Evolutionary conservation across 768 basidiomycete genomes (phyloP).

Genomic region (Kwoniella pini): DNA sequence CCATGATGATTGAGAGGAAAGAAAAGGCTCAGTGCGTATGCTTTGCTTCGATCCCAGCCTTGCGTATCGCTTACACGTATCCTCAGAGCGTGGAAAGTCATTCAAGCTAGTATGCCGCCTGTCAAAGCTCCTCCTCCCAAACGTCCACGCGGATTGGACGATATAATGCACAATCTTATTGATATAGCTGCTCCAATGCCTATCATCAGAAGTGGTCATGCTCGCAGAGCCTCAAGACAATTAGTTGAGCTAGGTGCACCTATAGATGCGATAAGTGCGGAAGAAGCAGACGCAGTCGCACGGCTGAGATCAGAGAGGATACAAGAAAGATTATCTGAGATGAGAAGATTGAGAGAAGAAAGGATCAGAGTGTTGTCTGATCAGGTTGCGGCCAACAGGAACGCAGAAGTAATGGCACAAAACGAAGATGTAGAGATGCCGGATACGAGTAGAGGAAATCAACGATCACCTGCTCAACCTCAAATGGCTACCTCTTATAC

Average conservation of each 20-base stretch:
- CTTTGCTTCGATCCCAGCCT: no score
- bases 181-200: constrained; percentile 15
- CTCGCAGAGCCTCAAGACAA: constrained; percentile 38
- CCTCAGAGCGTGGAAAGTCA: constrained; percentile 37
- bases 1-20: constrained; percentile 33
- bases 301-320: background rate
- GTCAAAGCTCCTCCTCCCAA: constrained; percentile 14
- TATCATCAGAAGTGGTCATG: constrained; percentile 17
- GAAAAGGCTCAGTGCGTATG: constrained; percentile 38
- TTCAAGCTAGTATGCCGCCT: constrained; percentile 21
- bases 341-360: constrained; percentile 28
- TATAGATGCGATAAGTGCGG: constrained; percentile 21
- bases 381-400: background rate
- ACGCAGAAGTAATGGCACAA: background rate
- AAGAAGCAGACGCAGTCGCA: constrained; percentile 21
- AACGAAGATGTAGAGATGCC: background rate
- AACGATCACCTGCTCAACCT: background rate
- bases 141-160: constrained; percentile 27
- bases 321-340: constrained; percentile 16
- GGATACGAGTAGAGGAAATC: background rate
- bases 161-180: constrained; percentile 28
- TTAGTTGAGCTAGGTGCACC: constrained; percentile 35
- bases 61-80: no score
- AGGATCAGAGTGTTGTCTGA: constrained; percentile 1
- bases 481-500: background rate